These are phyloP conservation scores for Diaporthe destruens DNA, from an alignment of 2,329 filamentous ascomycete genomes.

Conservation along the genomic window DNA sequence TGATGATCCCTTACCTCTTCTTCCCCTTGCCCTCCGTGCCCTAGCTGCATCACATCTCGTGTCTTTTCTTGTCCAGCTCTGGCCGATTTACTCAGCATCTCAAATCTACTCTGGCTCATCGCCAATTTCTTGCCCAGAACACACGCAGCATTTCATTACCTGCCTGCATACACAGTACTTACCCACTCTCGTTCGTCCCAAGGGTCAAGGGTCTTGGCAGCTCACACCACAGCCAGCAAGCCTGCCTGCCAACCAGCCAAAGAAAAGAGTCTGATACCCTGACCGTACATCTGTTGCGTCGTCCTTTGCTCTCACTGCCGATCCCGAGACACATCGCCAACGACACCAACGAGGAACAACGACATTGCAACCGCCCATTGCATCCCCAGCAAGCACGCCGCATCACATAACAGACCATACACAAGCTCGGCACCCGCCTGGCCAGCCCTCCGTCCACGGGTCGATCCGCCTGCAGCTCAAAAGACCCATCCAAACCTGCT, in stretches of 20 bases:
- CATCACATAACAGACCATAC: background rate
- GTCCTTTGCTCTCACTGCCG: constrained; percentile 17
- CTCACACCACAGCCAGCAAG: constrained; percentile 25
- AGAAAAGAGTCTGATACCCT: constrained; percentile 22
- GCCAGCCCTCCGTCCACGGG: constrained; percentile 24
- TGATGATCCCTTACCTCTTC: background rate
- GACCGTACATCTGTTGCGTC: constrained; percentile 8
- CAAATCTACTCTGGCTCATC: constrained; percentile 10
- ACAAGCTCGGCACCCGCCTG: background rate
- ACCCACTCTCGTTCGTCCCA: constrained; percentile 29
- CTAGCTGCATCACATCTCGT: constrained; percentile 1
- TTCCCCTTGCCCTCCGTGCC: background rate
- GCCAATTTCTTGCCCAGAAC: background rate
- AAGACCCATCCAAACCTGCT: constrained; percentile 35
- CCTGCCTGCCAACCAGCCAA: background rate
- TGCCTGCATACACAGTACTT: too few species aligned
- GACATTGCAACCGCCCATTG: background rate
- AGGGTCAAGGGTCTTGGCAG: constrained; percentile 27
- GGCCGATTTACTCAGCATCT: background rate
- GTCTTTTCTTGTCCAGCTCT: background rate
- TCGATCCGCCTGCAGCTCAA: constrained; percentile 31
- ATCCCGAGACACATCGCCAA: constrained; percentile 6
- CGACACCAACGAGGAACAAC: background rate
- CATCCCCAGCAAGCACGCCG: background rate
- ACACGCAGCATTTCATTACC: background rate